Evolutionary conservation across 495 filamentous ascomycete species (phyloP).

Genomic region (Penicillium parvum): DNA sequence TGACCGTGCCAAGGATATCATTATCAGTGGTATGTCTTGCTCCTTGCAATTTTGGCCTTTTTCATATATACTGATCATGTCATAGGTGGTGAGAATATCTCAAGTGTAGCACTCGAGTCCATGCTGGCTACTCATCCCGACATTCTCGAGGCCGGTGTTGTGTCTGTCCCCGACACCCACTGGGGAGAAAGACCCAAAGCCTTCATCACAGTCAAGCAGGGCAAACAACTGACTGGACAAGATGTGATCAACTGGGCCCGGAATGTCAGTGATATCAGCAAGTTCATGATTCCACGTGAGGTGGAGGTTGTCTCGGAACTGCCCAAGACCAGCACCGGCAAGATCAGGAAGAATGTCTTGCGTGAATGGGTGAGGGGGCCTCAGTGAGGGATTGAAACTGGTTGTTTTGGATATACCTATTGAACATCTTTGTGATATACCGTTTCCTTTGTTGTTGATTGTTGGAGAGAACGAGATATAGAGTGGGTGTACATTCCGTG

Average conservation of each 20-base stretch:
- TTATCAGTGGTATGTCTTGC: constrained; percentile 77
- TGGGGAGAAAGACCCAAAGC: constrained; percentile 96
- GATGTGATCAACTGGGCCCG: constrained; percentile 87
- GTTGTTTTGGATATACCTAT: too few relatives aligned
- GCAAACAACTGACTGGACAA: constrained; percentile 54
- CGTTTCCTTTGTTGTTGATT: too few relatives aligned
- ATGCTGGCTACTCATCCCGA: constrained; percentile 89
- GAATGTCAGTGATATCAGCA: constrained; percentile 69
- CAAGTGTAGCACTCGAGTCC: constrained; percentile 83
- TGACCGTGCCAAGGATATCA: constrained; percentile 95
- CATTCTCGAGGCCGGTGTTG: constrained; percentile 85
- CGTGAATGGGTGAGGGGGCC: constrained; percentile 74
- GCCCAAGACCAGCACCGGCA: constrained; percentile 95
- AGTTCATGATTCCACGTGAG: constrained; percentile 94
- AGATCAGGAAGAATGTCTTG: constrained; percentile 92
- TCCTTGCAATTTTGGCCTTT: background rate
- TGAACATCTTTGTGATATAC: too few relatives aligned
- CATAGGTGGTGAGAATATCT: constrained; percentile 92
- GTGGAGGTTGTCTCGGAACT: constrained; percentile 84
- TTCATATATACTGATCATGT: constrained; percentile 5
- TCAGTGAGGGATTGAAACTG: too few relatives aligned
- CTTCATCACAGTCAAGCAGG: constrained; percentile 74
- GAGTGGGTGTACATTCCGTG: too few relatives aligned
- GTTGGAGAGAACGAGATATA: background rate
- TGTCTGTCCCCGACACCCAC: constrained; percentile 82